phyloP scores from a whole-genome alignment of 176 grass and related monocot genomes.

The Carex cristatella region DNA sequence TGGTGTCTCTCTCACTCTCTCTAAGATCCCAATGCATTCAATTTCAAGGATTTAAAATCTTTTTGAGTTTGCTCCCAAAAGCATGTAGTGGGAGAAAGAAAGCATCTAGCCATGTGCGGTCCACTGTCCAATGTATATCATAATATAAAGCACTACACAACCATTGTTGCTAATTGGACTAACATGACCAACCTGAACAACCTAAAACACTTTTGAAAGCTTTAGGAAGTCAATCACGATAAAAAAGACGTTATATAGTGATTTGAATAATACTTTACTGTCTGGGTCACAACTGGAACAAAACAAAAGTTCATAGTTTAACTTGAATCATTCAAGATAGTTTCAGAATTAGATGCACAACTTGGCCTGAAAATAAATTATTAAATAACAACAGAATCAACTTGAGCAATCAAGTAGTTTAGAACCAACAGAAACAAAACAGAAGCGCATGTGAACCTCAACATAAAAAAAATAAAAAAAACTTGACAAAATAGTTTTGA shows the following conservation, averaged over 20 bases:
- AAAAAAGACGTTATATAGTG: background rate
- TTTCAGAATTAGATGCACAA: background rate
- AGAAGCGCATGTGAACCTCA: background rate
- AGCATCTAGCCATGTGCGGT: background rate
- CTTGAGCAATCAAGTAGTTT: background rate
- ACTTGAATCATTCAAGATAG: background rate
- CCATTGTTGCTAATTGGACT: background rate
- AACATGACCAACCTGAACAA: background rate
- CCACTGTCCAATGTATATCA: background rate
- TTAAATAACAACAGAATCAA: background rate
- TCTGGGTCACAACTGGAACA: background rate
- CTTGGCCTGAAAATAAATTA: background rate
- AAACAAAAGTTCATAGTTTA: background rate
- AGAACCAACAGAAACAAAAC: background rate
- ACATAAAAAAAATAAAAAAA: background rate
- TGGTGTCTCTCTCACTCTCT: background rate
- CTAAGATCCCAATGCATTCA: background rate
- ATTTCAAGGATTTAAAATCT: background rate
- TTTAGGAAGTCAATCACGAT: background rate
- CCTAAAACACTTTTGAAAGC: background rate
- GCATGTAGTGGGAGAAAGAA: background rate
- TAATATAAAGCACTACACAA: background rate
- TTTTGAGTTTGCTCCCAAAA: background rate
- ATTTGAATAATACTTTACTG: background rate
- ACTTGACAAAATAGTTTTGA: background rate